A percentile compares a stretch with the other conserved stretches of the same genome.
Conservation (phyloP, 768 basidiomycete species). For the Calocybe gangraenosa region DNA sequence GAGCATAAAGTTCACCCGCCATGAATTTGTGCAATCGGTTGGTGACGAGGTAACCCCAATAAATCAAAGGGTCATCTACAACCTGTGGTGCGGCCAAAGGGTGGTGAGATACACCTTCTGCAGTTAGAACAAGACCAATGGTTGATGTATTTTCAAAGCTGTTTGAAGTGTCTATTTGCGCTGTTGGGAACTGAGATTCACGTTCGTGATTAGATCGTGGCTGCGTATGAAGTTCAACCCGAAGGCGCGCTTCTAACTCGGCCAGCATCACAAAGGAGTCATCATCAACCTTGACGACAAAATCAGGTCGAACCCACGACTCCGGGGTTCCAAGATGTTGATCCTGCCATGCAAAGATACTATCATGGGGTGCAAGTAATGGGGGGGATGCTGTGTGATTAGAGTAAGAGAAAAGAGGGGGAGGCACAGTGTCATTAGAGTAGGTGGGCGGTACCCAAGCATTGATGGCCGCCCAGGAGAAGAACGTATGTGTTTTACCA, state of each 20-base stretch:
- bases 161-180: constrained; percentile 7
- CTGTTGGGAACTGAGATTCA: constrained; percentile 11
- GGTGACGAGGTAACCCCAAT: constrained; percentile 90
- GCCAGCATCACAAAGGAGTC: constrained; percentile 94
- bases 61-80: constrained; percentile 64
- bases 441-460: constrained; percentile 88
- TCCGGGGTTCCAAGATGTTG: constrained; percentile 34
- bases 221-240: constrained; percentile 63
- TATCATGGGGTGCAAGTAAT: constrained; percentile 67
- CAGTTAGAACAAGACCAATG: not conserved
- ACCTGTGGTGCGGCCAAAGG: constrained; percentile 7
- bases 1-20: constrained; percentile 90
- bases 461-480: constrained; percentile 87
- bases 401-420: constrained; percentile 63
- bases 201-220: constrained; percentile 21
- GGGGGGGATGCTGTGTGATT: constrained; percentile 53
- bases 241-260: constrained; percentile 86
- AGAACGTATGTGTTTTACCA: constrained; percentile 90
- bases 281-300: constrained; percentile 91
- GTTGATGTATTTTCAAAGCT: constrained; percentile 6
- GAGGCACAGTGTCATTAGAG: constrained; percentile 37
- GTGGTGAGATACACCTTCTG: constrained; percentile 1
- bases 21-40: constrained; percentile 87
- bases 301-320: constrained; percentile 86
- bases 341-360: constrained; percentile 53